Evolutionary conservation across 495 filamentous ascomycete genomes (phyloP).

Genomic region (Podospora conica): DNA sequence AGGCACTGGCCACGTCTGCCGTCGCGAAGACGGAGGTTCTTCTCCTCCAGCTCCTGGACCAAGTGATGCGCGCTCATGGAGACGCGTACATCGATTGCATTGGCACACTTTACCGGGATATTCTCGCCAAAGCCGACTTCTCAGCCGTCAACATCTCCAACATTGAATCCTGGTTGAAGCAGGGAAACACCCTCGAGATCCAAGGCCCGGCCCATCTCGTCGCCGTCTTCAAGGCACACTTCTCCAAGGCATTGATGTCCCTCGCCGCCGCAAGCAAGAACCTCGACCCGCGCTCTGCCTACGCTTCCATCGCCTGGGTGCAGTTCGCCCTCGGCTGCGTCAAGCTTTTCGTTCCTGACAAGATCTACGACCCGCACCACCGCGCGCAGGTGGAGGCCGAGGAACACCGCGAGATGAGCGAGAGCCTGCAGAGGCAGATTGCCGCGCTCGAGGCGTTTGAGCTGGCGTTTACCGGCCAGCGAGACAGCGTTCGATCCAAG

Average conservation of each 20-base stretch:
- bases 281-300: conserved; percentile 22
- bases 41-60: conserved; percentile 43
- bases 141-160: conserved; percentile 6
- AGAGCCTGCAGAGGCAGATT: conserved; percentile 50
- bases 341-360: conserved; percentile 77
- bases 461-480: conserved; percentile 58
- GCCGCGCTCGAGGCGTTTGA: conserved; percentile 60
- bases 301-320: conserved; percentile 54
- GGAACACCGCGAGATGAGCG: conserved; percentile 52
- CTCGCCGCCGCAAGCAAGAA: conserved; percentile 27
- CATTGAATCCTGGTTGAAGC: conserved; percentile 20
- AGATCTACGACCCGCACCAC: conserved; percentile 78
- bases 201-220: conserved; percentile 18
- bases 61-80: conserved; percentile 41
- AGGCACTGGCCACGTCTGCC: conserved; percentile 43
- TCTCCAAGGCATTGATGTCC: conserved; percentile 35
- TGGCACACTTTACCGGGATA: conserved; percentile 11
- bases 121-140: conserved; percentile 8
- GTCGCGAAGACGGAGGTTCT: conserved; percentile 41
- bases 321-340: conserved; percentile 60
- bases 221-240: conserved; percentile 32
- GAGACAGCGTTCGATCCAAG: conserved; percentile 54
- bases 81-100: conserved; percentile 11
- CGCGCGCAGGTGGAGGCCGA: conserved; percentile 64
- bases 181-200: conserved; percentile 11